Base-by-base conservation (phyloP, 148 eudicot genomes). In the Beta vulgaris region DNA sequence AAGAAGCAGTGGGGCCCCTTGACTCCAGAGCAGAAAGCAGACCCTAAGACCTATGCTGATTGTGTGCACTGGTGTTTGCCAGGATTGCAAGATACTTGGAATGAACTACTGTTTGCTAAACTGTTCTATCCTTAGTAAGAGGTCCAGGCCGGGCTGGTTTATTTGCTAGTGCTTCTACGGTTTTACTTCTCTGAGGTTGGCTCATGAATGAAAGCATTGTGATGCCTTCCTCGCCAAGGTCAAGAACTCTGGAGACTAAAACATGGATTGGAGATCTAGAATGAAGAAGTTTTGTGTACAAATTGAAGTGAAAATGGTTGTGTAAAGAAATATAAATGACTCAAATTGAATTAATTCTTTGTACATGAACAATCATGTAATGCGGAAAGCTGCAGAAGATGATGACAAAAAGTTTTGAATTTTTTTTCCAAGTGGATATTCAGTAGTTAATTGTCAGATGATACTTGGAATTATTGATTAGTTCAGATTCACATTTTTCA, bases 1-100 rank as follows among this genome's bases (percentile, higher is more conserved):
- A 95, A 95, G 91, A 84, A 92, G 86, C 96, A 90, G 11, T 95
- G 97, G 97, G 81, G 67, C 32, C 96, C 96, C 0, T 60, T 89
- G 73, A 90, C 99, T 0, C 90, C 92, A 0, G 91, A 92, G 79
- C 96, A 95, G 84, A 43, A 82, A 0, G 96, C 96, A 11, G 85
- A 95, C 43, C 99, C 99, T 0, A 79, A 60, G 21, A 92, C 85
- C 84, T 95, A 95, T 46, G 92, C 99, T 1, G 99, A 95, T 32
- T 95, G 99, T 61, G 88, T 89, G 23, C 99, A 92, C 58, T 95
- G 97, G 97, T 95, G 99, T 75, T 49, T 95, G 43, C 99, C 97
- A 2, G 98, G 98, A 6, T 83, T 92, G 2, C 99, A 92, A 73
- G 99, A 95, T 75, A 92, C 94, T 1, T 95, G 99, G 99, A 95